Base-by-base conservation (phyloP, 2,329 filamentous ascomycete genomes). In the Fusarium bulbicola region DNA sequence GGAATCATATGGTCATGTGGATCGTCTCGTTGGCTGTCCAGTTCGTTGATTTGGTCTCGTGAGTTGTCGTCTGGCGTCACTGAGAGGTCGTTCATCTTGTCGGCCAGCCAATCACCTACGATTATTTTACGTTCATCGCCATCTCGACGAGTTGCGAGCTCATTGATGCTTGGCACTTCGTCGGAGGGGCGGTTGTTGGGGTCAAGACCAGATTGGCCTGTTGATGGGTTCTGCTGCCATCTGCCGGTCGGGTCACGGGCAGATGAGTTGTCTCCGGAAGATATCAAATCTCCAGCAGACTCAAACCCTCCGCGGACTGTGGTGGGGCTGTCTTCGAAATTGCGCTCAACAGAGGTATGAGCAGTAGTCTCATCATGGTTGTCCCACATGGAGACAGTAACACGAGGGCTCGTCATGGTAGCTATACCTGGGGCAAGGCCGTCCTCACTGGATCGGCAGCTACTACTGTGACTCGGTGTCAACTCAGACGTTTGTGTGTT, bases 311-410 rank as follows among this genome's bases (percentile, higher is more conserved):
- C 78, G 14, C 81, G 81, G 32, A 82, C 75, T 7, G 81, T 82
- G 45, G 77, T 78, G 34, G 82, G 78, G 58, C 77, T 81, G 54
- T 84, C 81, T 57, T 81, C 79, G 39, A 86, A 82, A 12, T 79
- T 76, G 20, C 82, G 82, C 66, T 86, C 85, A 40, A 84, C 71
- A n/a, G 70, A 61, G 12, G 82, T 79, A 56, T 83, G 83, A 18
- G 83, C 75, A 1, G 80, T 79, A 28, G 76, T 78, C 40, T 77
- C 77, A 46, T 79, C 82, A 61, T 83, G 86, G 68, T 82, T 84
- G 50, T 85, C 87, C 86, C 86, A 90, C 70, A 88, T 81, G 3
- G 88, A 90, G 53, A 90, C 86, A 11, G 85, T 89, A 26, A 90
- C 86, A 34, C 84, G 84, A 12, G 88, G 88, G 75, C 88, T 90